Conservation (phyloP, 176 grass and related monocot genomes). For the Rhynchospora tenuis region DNA sequence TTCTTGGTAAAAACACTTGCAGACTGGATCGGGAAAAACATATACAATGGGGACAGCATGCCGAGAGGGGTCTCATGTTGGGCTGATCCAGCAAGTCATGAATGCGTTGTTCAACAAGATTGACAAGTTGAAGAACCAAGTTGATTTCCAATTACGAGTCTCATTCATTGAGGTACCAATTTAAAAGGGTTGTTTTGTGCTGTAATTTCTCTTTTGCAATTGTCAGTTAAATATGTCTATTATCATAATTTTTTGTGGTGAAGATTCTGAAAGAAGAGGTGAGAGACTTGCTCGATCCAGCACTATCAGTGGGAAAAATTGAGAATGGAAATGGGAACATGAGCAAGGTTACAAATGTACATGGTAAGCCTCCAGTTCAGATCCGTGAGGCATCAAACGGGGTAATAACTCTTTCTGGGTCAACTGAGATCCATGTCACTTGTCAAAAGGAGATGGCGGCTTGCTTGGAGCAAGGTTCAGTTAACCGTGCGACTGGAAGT, state of each 20-base stretch:
- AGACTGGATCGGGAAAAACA: conserved; percentile 95
- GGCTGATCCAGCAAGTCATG: conserved; percentile 81
- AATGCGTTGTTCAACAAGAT: conserved; percentile 75
- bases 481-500: conserved; percentile 83
- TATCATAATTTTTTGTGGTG: neutral
- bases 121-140: conserved; percentile 62
- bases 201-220: neutral
- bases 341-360: conserved; percentile 41
- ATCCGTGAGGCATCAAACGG: conserved; percentile 96
- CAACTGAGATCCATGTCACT: conserved; percentile 72
- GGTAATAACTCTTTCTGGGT: conserved; percentile 90
- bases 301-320: conserved; percentile 40
- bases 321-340: conserved; percentile 61
- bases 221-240: neutral
- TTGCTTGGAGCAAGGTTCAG: conserved; percentile 84
- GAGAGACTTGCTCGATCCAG: conserved; percentile 71
- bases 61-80: conserved; percentile 54
- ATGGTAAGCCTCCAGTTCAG: conserved; percentile 81
- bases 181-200: neutral
- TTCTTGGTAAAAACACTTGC: conserved; percentile 12
- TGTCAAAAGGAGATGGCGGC: conserved; percentile 86
- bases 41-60: conserved; percentile 93
- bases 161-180: conserved; percentile 90
- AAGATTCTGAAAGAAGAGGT: conserved; percentile 99
- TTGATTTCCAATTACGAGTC: conserved; percentile 80